Percentiles rank a stretch among this genome's conserved stretches.
phyloP scores from a whole-genome alignment of 2,329 filamentous ascomycete species.

The Trichoderma sp. region DNA sequence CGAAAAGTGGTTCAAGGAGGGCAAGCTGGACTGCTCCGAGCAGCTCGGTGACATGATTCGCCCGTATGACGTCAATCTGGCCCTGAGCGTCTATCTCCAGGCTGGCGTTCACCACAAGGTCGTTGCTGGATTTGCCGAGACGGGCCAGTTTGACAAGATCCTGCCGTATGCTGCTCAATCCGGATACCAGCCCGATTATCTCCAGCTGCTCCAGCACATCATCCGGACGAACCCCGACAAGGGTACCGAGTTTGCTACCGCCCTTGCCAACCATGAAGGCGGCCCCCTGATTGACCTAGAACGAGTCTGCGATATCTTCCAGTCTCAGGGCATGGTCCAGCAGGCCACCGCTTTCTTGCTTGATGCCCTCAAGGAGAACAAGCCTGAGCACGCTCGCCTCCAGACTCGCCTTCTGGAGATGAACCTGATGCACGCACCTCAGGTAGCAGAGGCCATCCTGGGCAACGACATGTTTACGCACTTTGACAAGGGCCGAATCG shows the following conservation, averaged over 20 bases:
- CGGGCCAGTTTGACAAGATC: slow-evolving; percentile 96
- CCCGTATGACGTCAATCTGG: slow-evolving; percentile 83
- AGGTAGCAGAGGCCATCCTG: slow-evolving; percentile 96
- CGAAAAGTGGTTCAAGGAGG: slow-evolving; percentile 97
- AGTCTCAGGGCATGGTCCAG: slow-evolving; percentile 96
- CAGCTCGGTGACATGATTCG: slow-evolving; percentile 94
- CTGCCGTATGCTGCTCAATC: slow-evolving; percentile 83
- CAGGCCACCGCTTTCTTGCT: slow-evolving; percentile 97
- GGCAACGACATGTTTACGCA: slow-evolving; percentile 98
- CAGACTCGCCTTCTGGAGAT: slow-evolving; percentile 97
- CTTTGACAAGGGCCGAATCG: slow-evolving; percentile 89
- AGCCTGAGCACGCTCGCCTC: slow-evolving; percentile 86
- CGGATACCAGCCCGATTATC: slow-evolving; percentile 94
- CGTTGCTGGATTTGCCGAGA: slow-evolving; percentile 91
- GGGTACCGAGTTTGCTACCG: slow-evolving; percentile 90
- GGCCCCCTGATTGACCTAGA: slow-evolving; percentile 89
- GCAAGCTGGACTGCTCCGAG: slow-evolving; percentile 94
- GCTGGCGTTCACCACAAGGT: slow-evolving; percentile 92
- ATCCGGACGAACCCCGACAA: slow-evolving; percentile 90
- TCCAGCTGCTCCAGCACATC: slow-evolving; percentile 87
- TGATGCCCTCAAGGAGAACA: slow-evolving; percentile 92
- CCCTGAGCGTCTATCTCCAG: slow-evolving; percentile 85
- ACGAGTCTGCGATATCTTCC: slow-evolving; percentile 95
- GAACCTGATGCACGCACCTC: slow-evolving; percentile 94
- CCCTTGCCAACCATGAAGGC: slow-evolving; percentile 84